Percentiles rank a stretch among this genome's conserved stretches.
Evolutionary conservation across 805 yeast genomes (phyloP).

Genomic region (Wickerhamiella qilinensis): DNA sequence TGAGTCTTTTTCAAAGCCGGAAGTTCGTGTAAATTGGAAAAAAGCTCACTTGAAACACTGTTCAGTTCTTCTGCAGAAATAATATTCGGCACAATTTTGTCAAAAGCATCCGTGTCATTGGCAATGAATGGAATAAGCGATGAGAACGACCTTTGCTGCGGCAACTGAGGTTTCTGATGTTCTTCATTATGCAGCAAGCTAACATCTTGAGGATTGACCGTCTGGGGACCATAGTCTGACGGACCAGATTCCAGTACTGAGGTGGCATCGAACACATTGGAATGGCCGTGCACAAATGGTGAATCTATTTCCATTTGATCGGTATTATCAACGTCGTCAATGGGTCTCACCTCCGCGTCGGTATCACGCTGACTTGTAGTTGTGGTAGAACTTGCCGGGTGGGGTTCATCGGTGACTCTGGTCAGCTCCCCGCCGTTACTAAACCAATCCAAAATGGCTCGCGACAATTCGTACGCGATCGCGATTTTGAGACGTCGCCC

Average conservation of each 20-base stretch:
- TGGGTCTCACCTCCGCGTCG: neutral
- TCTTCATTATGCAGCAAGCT: neutral
- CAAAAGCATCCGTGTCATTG: neutral
- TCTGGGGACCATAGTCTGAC: neutral
- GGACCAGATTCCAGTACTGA: neutral
- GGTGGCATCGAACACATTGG: neutral
- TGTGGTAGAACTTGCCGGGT: neutral
- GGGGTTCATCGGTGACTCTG: neutral
- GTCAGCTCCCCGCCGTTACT: neutral
- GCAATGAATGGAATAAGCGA: neutral
- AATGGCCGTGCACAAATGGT: neutral
- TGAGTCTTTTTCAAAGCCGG: neutral
- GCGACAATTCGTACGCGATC: constrained; percentile 31
- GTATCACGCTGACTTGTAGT: neutral
- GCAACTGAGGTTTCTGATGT: neutral
- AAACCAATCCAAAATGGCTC: neutral
- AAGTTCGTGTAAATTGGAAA: neutral
- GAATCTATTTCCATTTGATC: too few species aligned
- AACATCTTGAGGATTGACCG: neutral
- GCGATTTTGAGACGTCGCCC: constrained; percentile 53
- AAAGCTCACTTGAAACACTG: constrained; percentile 1
- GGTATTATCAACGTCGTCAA: neutral
- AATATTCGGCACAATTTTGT: neutral
- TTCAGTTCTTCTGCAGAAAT: neutral
- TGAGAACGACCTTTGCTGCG: neutral